Evolutionary conservation across 1,139 yeast genomes (phyloP), one percentile per base, ranked within the genome.

Genomic region (Magnusiomyces tetraspermus): DNA sequence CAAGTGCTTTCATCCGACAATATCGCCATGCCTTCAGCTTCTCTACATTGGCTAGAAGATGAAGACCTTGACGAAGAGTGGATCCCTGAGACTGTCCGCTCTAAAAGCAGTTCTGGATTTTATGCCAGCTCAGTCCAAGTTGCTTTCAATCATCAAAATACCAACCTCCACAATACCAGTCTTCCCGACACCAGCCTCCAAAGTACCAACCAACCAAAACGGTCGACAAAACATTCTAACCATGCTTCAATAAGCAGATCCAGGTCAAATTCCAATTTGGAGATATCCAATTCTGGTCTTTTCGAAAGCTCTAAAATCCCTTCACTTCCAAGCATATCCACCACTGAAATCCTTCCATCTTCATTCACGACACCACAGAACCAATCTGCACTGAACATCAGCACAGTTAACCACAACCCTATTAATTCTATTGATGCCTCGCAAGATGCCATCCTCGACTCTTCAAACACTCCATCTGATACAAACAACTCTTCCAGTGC

Each of bases 281-380:
- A 38, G 8, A 21, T 19, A 10, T 4, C 42, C 6, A 21, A 38
- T 24, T 17, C 42, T 5, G 24, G 42, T 10, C 8, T 38, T 8
- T 38, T 21, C n/a, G 42, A 38, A 38, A 38, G 42, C 21, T 17
- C 24, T 38, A 38, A 38, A 19, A 10, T 24, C 5, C 8, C 42
- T 5, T 19, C 42, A 4, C 8, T 19, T 17, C 42, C 31, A 2
- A 46, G 42, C 17, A 17, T 22, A 8, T 21, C 42, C 6, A 28
- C 24, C 15, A 22, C 49, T 3, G 49, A 36, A 11, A 22, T 33
- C 2, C 17, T 45, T 17, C 59, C 59, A 42, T 47, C 55, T 26
- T 53, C 49, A n/a, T 10, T 41, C 33, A 41, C 33, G 42, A 22
- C 23, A n/a, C 6, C 48, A 24, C 48, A 45, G 17, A 30, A 31